A percentile compares a stretch with the other conserved stretches of the same genome.
Evolutionary conservation across 345 rosid genomes (phyloP).

Genomic region (Fremontodendron californicum): DNA sequence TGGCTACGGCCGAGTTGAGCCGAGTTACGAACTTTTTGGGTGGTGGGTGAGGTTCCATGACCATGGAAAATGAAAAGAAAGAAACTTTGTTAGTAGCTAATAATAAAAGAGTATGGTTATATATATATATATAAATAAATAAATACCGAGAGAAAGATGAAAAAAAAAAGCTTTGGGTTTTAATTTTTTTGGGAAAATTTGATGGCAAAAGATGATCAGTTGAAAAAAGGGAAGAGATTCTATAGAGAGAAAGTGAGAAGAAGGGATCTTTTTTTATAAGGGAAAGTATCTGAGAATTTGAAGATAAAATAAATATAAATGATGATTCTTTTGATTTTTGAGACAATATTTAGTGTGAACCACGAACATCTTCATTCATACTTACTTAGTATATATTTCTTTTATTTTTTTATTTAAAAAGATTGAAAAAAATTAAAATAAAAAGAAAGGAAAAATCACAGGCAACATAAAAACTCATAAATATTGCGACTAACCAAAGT

Average conservation of each 20-base stretch:
- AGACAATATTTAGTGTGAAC: background rate
- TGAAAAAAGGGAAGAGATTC: conserved; percentile 16
- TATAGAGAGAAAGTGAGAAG: background rate
- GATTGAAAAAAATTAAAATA: background rate
- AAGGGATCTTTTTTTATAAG: conserved; percentile 8
- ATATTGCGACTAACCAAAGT: background rate
- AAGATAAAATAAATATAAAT: background rate
- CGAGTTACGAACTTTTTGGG: conserved; percentile 35
- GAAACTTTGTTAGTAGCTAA: background rate
- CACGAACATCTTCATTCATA: background rate
- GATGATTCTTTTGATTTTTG: conserved; percentile 4
- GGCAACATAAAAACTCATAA: background rate
- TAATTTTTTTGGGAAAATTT: background rate
- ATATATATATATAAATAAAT: background rate
- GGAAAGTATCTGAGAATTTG: conserved; percentile 13
- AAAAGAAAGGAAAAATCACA: background rate
- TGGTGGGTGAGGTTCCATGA: conserved; percentile 26
- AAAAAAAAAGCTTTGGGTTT: background rate
- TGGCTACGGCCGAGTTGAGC: conserved; percentile 57
- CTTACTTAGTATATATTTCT: background rate
- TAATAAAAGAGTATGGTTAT: background rate
- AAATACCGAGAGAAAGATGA: background rate
- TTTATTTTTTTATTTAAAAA: background rate
- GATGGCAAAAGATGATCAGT: conserved; percentile 4
- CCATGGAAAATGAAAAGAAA: background rate